These are phyloP conservation scores for Heterobasidion parviporum DNA, from an alignment of 1,284 basidiomycete genomes.

Conservation along the genomic window DNA sequence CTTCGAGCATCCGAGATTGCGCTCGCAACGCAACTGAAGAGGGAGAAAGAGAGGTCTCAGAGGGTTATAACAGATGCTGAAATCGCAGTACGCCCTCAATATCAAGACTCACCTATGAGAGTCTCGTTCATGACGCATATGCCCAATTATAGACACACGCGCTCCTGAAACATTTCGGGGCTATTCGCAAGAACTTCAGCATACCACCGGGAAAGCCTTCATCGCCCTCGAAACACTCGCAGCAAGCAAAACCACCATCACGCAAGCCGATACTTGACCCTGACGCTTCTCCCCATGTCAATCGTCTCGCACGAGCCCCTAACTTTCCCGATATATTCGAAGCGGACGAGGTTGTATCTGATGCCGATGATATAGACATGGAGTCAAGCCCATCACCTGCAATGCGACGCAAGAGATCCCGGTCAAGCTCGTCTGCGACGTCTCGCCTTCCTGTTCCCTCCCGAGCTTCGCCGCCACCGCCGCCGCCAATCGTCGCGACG, in stretches of 20 bases:
- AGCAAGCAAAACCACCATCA: slow-evolving; percentile 23
- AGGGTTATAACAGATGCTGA: slow-evolving; percentile 66
- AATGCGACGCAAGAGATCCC: slow-evolving; percentile 18
- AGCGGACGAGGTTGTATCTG: slow-evolving; percentile 44
- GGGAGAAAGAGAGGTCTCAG: slow-evolving; percentile 66
- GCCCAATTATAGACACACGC: slow-evolving; percentile 38
- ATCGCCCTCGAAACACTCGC: slow-evolving; percentile 32
- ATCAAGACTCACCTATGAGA: too few relatives aligned
- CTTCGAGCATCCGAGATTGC: slow-evolving; percentile 73
- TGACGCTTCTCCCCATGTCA: slow-evolving; percentile 38
- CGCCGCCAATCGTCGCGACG: slow-evolving; percentile 16
- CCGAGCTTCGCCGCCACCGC: slow-evolving; percentile 19
- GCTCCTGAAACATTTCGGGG: slow-evolving; percentile 57
- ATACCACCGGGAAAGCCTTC: slow-evolving; percentile 25
- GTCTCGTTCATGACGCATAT: too few relatives aligned
- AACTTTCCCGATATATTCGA: slow-evolving; percentile 60
- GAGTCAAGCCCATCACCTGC: slow-evolving; percentile 17
- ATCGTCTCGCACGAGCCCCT: slow-evolving; percentile 57
- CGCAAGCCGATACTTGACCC: slow-evolving; percentile 33
- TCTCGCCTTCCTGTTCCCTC: slow-evolving; percentile 39
- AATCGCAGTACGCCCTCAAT: slow-evolving; percentile 48
- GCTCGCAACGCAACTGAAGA: slow-evolving; percentile 64
- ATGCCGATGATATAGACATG: slow-evolving; percentile 18
- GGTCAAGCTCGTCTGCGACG: slow-evolving; percentile 21
- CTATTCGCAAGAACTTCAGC: slow-evolving; percentile 53